Base-by-base conservation (phyloP, 1,284 basidiomycete genomes). In the Malassezia cuniculi region DNA sequence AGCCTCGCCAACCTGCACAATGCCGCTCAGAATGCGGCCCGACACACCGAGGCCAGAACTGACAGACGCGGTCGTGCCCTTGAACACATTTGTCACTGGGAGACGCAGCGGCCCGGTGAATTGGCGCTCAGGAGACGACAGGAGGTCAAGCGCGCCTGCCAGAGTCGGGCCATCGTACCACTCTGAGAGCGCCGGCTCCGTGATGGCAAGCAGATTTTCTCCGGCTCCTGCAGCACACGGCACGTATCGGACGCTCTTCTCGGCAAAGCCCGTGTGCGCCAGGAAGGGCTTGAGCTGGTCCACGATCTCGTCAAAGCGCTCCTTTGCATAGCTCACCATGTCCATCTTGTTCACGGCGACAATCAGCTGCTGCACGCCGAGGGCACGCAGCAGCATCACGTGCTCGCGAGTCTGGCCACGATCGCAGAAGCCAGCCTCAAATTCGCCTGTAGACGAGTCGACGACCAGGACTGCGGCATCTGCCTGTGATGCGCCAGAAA, bases 331-430 rank as follows among this genome's bases (percentile, higher is more conserved):
- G 36, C 42, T 50, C 3, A 60, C 51, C 12, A 55, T 55, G 66
- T 97, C 90, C 35, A 97, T 72, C 70, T 97, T 97, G 71, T 97
- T 97, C 49, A 97, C 74, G 0, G 85, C 87, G 11, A 94, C 81
- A 18, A 95, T 75, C 16, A 95, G 76, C 66, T 95, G 86, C 35
- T 80, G 77, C 7, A 95, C 86, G n/a, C 93, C 90, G 4, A 97
- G 73, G 68, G 85, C 90, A 38, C 93, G 74, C 19, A 93, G 85
- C 17, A 97, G 77, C 40, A 93, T 71, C 4, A 94, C 74, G 69
- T 97, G 90, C 67, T 97, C 90, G 39, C 90, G 74, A n/a, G 89
- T 97, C 71, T 97, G 90, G 1, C 90, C 90, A 20, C 85, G 85
- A 11, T 81, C 75, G 29, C 86, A 80, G 57, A 97, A 97, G 1